Evolutionary conservation across 345 rosid genomes (phyloP), one percentile per base, ranked within the genome.

Genomic region (Nasturtium officinale): DNA sequence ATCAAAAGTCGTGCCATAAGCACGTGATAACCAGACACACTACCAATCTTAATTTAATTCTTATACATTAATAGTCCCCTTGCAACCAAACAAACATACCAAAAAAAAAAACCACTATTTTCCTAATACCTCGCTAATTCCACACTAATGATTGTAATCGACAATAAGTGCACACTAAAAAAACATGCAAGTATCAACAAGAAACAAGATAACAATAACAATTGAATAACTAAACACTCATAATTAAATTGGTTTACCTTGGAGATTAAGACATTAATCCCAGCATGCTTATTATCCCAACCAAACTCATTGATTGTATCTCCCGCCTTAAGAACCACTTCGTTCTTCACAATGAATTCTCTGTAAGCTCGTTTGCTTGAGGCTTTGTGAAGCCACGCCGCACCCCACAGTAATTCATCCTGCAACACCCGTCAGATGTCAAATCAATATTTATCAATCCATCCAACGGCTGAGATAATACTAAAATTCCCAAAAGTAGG

Each of bases 341-440:
- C 99, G 81, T 95, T 95, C 78, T 84, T 82, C 61, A 89, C 82
- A 46, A 95, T 91, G 77, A 89, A 95, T 70, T 85, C 86, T 80
- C 96, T 82, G 73, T 90, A 91, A 28, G 70, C 66, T 71, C 86
- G 82, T 75, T 79, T 81, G 78, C 87, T 79, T 6, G 99, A 91
- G 29, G 99, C 99, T 77, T 84, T 95, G 79, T 90, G 97, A 57
- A 95, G 54, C 99, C 99, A 95, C 43, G 96, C 94, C 9, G 99
- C 96, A 16, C 84, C 97, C 99, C 99, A 95, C 8, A 95, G 85
- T 80, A 95, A 81, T 85, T 95, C 99, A 56, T 95, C 99, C 98
- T 94, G 50, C 35, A 56, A 1, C 16, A 52, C 55, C 55, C 79
- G 65, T 51, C 57, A 67, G 7, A 59, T 37, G 65, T 23, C 7